A percentile compares a stretch with the other conserved stretches of the same genome.
phyloP scores from a whole-genome alignment of 2,329 filamentous ascomycete genomes.

The Hansfordia pulvinata region DNA sequence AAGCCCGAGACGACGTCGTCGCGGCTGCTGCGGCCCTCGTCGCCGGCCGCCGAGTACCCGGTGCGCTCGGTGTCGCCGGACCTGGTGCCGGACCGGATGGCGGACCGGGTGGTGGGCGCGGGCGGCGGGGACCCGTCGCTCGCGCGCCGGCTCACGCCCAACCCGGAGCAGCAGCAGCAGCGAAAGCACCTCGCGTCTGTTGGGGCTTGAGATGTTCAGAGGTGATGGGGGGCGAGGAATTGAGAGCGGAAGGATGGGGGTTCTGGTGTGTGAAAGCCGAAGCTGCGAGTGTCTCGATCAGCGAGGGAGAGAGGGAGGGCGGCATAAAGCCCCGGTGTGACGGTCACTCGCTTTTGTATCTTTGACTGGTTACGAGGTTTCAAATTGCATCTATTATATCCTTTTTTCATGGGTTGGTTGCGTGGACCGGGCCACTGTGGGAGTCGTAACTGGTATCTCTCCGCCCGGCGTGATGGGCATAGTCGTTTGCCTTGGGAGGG shows the following conservation, averaged over 20 bases:
- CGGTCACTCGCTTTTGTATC: too few species aligned
- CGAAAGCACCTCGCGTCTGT: constrained; percentile 11
- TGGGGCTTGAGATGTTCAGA: constrained; percentile 15
- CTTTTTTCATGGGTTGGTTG: too few species aligned
- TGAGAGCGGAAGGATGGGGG: too few species aligned
- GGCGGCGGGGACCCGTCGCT: constrained; percentile 33
- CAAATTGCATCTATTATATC: too few species aligned
- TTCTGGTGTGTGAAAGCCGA: too few species aligned
- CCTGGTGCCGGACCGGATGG: constrained; percentile 49
- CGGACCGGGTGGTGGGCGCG: constrained; percentile 39
- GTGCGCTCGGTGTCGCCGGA: constrained; percentile 43
- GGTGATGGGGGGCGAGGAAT: too few species aligned
- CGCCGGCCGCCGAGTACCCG: constrained; percentile 38
- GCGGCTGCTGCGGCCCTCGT: constrained; percentile 34
- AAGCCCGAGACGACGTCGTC: constrained; percentile 45
- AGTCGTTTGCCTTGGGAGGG: too few species aligned
- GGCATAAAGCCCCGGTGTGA: too few species aligned
- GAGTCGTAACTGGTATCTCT: constrained; percentile 3
- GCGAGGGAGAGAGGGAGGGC: too few species aligned
- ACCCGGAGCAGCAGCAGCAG: constrained; percentile 15
- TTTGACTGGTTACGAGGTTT: too few species aligned
- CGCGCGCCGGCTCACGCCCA: constrained; percentile 15
- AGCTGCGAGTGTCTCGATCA: too few species aligned
- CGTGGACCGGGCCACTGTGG: too few species aligned
- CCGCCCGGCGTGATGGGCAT: constrained; percentile 3